phyloP scores from a whole-genome alignment of 306 rosid genomes.

The Hippophae gyantsensis region DNA sequence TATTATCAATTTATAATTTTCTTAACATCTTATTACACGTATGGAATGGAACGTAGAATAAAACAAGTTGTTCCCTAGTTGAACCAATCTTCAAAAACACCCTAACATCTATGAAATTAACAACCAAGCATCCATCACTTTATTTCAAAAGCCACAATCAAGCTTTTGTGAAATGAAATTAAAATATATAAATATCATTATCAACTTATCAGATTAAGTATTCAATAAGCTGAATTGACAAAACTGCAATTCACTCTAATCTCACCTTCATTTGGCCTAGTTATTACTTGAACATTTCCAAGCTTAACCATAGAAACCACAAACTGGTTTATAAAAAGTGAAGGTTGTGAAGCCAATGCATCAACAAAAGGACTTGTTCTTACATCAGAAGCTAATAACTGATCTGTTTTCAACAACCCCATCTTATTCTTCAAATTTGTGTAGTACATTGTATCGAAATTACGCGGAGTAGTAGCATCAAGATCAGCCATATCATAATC shows the following conservation, averaged over 20 bases:
- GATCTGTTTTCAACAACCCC: conserved; percentile 70
- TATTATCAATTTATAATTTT: too few species aligned
- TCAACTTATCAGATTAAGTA: background rate
- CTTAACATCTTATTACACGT: too few species aligned
- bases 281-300: conserved; percentile 78
- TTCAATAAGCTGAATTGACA: conserved; percentile 20
- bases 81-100: too few species aligned
- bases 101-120: too few species aligned
- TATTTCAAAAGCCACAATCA: too few species aligned
- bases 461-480: conserved; percentile 61
- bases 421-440: conserved; percentile 54
- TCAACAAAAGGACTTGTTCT: conserved; percentile 62
- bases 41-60: too few species aligned
- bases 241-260: conserved; percentile 61
- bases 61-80: too few species aligned
- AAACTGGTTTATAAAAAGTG: conserved; percentile 60
- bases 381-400: conserved; percentile 45
- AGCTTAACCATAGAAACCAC: conserved; percentile 72
- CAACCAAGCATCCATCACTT: too few species aligned
- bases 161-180: too few species aligned
- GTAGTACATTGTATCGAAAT: conserved; percentile 54
- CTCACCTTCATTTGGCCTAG: conserved; percentile 62
- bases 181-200: too few species aligned
- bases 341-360: conserved; percentile 53
- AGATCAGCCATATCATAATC: conserved; percentile 41